These are phyloP conservation scores for Sutorius australiensis DNA, from an alignment of 768 basidiomycete species.

Conservation along the genomic window DNA sequence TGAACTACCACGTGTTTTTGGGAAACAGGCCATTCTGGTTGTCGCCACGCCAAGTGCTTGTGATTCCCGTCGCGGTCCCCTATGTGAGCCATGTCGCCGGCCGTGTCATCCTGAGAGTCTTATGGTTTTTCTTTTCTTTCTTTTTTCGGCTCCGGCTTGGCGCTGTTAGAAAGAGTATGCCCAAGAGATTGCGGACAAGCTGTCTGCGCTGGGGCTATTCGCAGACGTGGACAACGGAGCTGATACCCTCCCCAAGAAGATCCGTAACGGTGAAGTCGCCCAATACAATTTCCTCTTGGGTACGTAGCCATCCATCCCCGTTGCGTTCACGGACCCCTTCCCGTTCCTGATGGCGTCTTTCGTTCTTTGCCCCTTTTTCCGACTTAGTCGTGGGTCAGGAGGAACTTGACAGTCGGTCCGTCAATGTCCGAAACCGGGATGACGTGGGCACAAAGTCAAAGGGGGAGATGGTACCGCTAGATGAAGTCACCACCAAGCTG, in stretches of 20 bases:
- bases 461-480: conserved; percentile 70
- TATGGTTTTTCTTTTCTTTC: too few species aligned
- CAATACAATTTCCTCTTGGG: conserved; percentile 98
- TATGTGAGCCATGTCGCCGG: conserved; percentile 56
- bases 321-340: neutral
- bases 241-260: conserved; percentile 94
- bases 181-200: conserved; percentile 64
- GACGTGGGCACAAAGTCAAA: conserved; percentile 84
- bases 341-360: neutral
- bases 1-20: neutral
- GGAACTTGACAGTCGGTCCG: conserved; percentile 80
- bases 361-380: neutral
- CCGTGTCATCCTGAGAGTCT: neutral
- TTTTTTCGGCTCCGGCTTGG: neutral
- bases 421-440: conserved; percentile 95
- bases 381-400: conserved; percentile 87
- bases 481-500: conserved; percentile 66
- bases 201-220: conserved; percentile 70
- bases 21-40: conserved; percentile 91
- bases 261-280: conserved; percentile 93
- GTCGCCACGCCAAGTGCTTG: conserved; percentile 91
- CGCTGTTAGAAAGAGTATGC: conserved; percentile 80
- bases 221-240: conserved; percentile 91
- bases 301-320: conserved; percentile 34
- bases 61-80: conserved; percentile 88